Percentiles rank a stretch among this genome's conserved stretches.
Evolutionary conservation across 768 basidiomycete species (phyloP).

Genomic region (Mycena sanguinolenta): DNA sequence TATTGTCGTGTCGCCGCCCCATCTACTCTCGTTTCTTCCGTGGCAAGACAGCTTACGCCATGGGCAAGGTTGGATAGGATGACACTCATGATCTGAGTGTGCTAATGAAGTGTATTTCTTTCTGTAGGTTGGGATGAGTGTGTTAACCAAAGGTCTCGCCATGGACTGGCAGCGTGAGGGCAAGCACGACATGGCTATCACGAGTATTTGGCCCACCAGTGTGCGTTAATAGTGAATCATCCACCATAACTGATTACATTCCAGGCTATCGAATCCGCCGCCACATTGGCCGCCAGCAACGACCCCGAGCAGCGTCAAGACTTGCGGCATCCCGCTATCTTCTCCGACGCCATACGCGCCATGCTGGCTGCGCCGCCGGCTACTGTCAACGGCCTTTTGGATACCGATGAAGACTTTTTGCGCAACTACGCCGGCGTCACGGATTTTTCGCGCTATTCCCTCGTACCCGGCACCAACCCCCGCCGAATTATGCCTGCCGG

Average conservation of each 20-base stretch:
- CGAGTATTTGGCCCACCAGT: slow-evolving; percentile 37
- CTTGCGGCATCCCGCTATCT: slow-evolving; percentile 33
- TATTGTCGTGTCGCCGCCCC: slow-evolving; percentile 37
- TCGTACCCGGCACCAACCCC: slow-evolving; percentile 28
- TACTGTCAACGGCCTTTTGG: slow-evolving; percentile 32
- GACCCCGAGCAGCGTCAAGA: slow-evolving; percentile 15
- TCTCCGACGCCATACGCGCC: slow-evolving; percentile 38
- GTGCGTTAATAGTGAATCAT: slow-evolving; percentile 9
- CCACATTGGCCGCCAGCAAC: slow-evolving; percentile 23
- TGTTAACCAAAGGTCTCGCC: slow-evolving; percentile 36
- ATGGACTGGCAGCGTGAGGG: slow-evolving; percentile 38
- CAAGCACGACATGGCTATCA: slow-evolving; percentile 36
- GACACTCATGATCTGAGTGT: too few relatives aligned
- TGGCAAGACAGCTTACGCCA: slow-evolving; percentile 40
- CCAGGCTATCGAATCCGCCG: slow-evolving; percentile 36
- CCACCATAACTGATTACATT: neutral
- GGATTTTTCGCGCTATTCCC: slow-evolving; percentile 31
- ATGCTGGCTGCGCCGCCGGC: slow-evolving; percentile 32
- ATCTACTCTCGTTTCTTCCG: slow-evolving; percentile 39
- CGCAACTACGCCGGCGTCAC: slow-evolving; percentile 31
- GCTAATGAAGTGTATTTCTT: too few relatives aligned
- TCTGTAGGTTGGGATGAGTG: slow-evolving; percentile 39
- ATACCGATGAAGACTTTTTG: slow-evolving; percentile 36
- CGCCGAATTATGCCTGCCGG: slow-evolving; percentile 36
- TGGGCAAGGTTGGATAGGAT: slow-evolving; percentile 41